Evolutionary conservation across 306 rosid genomes (phyloP).

Genomic region (Delonix regia): DNA sequence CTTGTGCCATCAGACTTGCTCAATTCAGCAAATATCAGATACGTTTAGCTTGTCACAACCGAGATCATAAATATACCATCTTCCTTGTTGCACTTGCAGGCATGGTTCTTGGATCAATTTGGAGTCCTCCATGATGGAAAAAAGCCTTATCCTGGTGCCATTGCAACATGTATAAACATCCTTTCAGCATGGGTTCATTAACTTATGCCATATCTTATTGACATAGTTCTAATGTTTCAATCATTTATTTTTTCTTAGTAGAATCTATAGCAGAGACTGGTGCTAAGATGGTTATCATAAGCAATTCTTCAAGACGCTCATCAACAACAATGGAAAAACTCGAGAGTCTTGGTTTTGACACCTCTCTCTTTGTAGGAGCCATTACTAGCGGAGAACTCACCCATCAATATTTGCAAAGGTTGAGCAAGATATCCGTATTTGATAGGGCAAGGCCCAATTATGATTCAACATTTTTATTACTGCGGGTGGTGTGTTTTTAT

Average conservation of each 20-base stretch:
- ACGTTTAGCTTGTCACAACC: background rate
- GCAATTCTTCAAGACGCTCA: constrained; percentile 96
- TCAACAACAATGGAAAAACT: constrained; percentile 79
- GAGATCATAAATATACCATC: background rate
- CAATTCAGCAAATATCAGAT: background rate
- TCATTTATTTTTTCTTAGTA: constrained; percentile 50
- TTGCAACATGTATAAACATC: constrained; percentile 64
- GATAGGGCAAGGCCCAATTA: background rate
- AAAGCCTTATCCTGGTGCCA: constrained; percentile 85
- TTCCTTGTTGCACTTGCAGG: constrained; percentile 49
- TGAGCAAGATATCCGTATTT: background rate
- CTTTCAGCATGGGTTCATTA: background rate
- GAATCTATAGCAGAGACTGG: constrained; percentile 74
- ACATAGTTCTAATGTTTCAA: background rate
- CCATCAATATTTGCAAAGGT: constrained; percentile 82
- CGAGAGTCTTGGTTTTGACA: constrained; percentile 81
- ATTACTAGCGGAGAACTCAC: constrained; percentile 94
- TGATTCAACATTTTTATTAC: background rate
- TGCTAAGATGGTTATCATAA: constrained; percentile 88
- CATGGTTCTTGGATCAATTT: constrained; percentile 92
- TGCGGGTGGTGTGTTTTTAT: background rate
- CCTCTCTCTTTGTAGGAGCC: constrained; percentile 82
- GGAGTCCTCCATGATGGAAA: constrained; percentile 98
- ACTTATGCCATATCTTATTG: background rate
- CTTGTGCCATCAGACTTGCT: background rate